Base-by-base conservation (phyloP, 2,329 filamentous ascomycete species). In the Aspergillus sp. region DNA sequence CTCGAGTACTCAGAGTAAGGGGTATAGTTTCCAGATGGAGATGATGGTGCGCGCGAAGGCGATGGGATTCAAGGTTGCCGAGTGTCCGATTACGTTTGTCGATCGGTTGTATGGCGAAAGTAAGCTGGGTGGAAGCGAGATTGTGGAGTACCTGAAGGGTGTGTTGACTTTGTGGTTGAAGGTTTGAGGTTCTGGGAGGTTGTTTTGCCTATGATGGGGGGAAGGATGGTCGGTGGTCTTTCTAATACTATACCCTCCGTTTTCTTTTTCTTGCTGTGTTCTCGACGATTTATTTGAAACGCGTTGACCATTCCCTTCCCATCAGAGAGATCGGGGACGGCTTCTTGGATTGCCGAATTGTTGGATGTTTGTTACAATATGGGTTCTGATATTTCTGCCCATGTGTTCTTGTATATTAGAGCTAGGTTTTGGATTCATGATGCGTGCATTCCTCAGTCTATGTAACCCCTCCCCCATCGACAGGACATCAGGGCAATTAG, bases 11-110 rank as follows among this genome's bases (percentile, higher is more conserved):
- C 90, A 97, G 83, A 95, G 91, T 75, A 96, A 98, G 81, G 95
- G 95, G 2, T 99, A 98, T 77, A 94, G 90, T 46, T 99, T 99
- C 84, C 95, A 99, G 86, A 99, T 99, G 95, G 94, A 97, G 84
- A 90, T 99, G 87, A 98, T 97, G 89, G 94, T 98, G 9, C 85
- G 93, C 63, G 95, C 95, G 36, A 97, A 97, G 86, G 91, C 90
- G 16, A 93, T 97, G 91, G 94, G 95, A 1, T 96, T 87, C 81
- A 90, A 88, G 42, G 94, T 99, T 32, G 91, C 91, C 16, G 95
- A 99, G 83, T 94, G 96, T 62, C 95, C 95, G 12, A 99, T 99
- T 67, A 91, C 87, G 24, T 99, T 99, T 76, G 95, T 98, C 46
- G 96, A 99, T 77, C 87, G 95, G 58, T 78, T 99, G 51, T 99